These are phyloP conservation scores for Drechslerella coelobrocha DNA, from an alignment of 2,329 filamentous ascomycete species.

Conservation along the genomic window DNA sequence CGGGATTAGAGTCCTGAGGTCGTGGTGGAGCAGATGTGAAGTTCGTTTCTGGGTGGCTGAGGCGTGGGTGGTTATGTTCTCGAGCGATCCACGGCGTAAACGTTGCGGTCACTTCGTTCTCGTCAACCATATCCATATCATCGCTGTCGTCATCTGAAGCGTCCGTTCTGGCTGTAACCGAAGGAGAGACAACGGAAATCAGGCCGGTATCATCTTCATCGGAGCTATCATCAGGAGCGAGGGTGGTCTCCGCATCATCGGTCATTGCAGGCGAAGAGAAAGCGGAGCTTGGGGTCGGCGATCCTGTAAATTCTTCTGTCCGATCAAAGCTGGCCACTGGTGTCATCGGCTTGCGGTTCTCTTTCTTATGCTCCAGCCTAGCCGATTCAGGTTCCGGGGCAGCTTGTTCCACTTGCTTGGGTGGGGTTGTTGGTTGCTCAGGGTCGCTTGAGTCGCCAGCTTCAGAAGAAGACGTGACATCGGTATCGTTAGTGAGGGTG, in stretches of 20 bases:
- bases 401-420: conserved; percentile 67
- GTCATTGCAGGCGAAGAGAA: conserved; percentile 48
- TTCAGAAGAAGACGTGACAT: conserved; percentile 20
- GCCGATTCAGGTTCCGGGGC: conserved; percentile 68
- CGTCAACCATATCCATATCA: conserved; percentile 46
- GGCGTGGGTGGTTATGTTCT: conserved; percentile 44
- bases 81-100: conserved; percentile 48
- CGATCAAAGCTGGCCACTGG: conserved; percentile 35
- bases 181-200: conserved; percentile 51
- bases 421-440: conserved; percentile 67
- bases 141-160: conserved; percentile 45
- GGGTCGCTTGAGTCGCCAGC: conserved; percentile 23
- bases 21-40: conserved; percentile 44
- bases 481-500: conserved; percentile 50
- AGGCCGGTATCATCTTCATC: conserved; percentile 51
- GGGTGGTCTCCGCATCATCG: conserved; percentile 40
- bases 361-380: conserved; percentile 71
- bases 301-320: conserved; percentile 41
- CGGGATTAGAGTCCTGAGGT: conserved; percentile 41
- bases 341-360: conserved; percentile 55
- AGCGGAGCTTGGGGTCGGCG: conserved; percentile 46
- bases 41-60: conserved; percentile 48
- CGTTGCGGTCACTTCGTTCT: conserved; percentile 49
- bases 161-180: conserved; percentile 43
- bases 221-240: conserved; percentile 48